Base-by-base conservation (phyloP, 2,329 filamentous ascomycete genomes). In the Orbilia oligospora region DNA sequence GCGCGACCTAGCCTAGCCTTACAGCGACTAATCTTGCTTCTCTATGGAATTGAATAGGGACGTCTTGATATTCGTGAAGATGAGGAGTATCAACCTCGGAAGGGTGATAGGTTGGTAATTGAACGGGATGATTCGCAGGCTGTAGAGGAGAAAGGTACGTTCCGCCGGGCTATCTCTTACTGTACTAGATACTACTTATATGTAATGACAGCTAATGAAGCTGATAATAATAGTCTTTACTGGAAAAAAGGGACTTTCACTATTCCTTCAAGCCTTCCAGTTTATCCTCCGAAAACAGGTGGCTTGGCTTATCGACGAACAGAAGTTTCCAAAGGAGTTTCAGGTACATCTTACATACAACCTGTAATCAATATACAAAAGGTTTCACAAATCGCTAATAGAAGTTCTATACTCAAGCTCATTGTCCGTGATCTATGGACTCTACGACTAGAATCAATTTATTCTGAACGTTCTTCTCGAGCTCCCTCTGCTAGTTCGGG, bases 251-350 rank as follows among this genome's bases (percentile, higher is more conserved):
- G 95, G 92, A 14, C 89, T 90, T 80, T 89, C 92, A 80, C 88
- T 97, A 24, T 97, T 93, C 83, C 87, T 98, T 41, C 92, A 97
- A 83, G 91, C 90, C 80, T 89, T 97, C 76, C 95, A 98, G 84
- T 86, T 97, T 36, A 88, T 98, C 58, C 86, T 99, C 30, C 90
- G 94, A 83, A 93, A 92, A 83, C 95, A 98, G 85, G 86, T 93
- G 16, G 85, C 89, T 82, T 94, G 91, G 87, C 86, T 98, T 33
- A 86, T 97, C 14, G 86, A 88, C 22, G 86, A 87, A 5, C 90
- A 90, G 83, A 88, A 88, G 0, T 87, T 96, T 58, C 90, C 91
- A 0, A 84, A 86, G 3, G 91, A 97, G 81, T 87, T 97, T 12
- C 93, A 97, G 86, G 90, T 89, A 81, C 58, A 9, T 36, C 76